Base-by-base conservation (phyloP, 371 early-diverging fungal genomes). In the Blyttiomyces sp. region DNA sequence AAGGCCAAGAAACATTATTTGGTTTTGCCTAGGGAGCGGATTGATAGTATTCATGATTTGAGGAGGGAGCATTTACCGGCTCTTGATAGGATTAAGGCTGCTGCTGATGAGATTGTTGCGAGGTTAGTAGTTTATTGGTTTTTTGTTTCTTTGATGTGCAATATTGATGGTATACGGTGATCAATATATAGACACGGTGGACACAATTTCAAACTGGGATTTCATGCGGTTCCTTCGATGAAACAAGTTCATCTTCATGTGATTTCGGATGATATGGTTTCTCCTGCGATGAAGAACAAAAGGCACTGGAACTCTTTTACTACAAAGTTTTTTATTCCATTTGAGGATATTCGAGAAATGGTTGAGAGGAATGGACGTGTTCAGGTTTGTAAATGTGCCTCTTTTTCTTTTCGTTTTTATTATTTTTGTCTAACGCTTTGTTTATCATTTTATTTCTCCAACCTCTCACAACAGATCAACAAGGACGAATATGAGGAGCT, bases 271-370 rank as follows among this genome's bases (percentile, higher is more conserved):
- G 87, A 87, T 53, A 78, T 83, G 61, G 64, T 69, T 24, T 68
- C 80, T 1, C 45, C 60, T 0, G 32, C 54, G 0, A 63, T 87
- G 34, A 85, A 80, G 48, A 74, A 61, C 35, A 84, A 83, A 59
- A 61, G 65, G 7, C 87, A 87, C 58, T 87, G 82, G 81, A 82
- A 82, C 58, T 79, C 85, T 31, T 85, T 86, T 62, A 82, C 75
- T 3, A 84, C 81, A 1, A 21, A 44, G 9, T 84, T 81, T 59
- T 84, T 86, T 59, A 33, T 57, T 9, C 56, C 63, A 16, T 62
- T 67, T 27, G 66, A 71, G 3, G 44, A 64, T 16, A 74, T 81
- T 5, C 36, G 72, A 43, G 49, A 21, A 13, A 35, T 55, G 45
- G 52, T 84, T 3, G 23, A 61, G 23, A 63, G 53, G 17, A 57